Evolutionary conservation across 331 rosid genomes (phyloP).

Genomic region (Acacia concinna): DNA sequence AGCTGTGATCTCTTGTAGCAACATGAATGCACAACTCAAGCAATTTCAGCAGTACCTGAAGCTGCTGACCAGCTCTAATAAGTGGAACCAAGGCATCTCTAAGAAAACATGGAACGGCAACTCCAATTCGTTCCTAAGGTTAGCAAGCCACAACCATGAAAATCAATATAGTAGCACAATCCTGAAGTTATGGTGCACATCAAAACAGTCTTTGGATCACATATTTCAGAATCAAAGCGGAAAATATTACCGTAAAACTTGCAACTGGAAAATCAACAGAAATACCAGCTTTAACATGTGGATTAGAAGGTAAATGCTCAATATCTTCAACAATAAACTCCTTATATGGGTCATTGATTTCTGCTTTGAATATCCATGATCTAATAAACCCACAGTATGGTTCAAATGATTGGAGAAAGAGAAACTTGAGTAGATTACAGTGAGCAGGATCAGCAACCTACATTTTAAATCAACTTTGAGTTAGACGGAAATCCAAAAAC

Average conservation of each 20-base stretch:
- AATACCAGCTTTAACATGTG: constrained; percentile 40
- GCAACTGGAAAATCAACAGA: constrained; percentile 55
- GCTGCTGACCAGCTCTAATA: constrained; percentile 92
- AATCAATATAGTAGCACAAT: constrained; percentile 35
- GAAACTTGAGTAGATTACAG: constrained; percentile 69
- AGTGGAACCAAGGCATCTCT: constrained; percentile 73
- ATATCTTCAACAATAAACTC: constrained; percentile 75
- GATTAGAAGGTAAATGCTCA: constrained; percentile 37
- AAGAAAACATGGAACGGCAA: constrained; percentile 76
- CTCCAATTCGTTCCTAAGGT: constrained; percentile 76
- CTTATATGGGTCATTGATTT: constrained; percentile 81
- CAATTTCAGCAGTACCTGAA: constrained; percentile 83
- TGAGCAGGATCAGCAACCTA: constrained; percentile 97
- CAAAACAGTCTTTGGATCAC: constrained; percentile 23
- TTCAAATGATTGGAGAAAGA: constrained; percentile 83
- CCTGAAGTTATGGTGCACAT: constrained; percentile 25
- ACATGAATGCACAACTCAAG: constrained; percentile 75
- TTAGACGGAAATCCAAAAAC: constrained; percentile 14
- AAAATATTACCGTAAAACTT: constrained; percentile 63
- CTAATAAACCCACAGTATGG: constrained; percentile 91
- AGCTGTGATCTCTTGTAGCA: constrained; percentile 49
- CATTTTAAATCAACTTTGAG: constrained; percentile 25
- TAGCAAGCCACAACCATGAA: constrained; percentile 40
- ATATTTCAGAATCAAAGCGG: constrained; percentile 12
- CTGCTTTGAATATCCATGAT: constrained; percentile 96